phyloP scores from a whole-genome alignment of 169 alveolate species.

The Plasmodium ovale region DNA sequence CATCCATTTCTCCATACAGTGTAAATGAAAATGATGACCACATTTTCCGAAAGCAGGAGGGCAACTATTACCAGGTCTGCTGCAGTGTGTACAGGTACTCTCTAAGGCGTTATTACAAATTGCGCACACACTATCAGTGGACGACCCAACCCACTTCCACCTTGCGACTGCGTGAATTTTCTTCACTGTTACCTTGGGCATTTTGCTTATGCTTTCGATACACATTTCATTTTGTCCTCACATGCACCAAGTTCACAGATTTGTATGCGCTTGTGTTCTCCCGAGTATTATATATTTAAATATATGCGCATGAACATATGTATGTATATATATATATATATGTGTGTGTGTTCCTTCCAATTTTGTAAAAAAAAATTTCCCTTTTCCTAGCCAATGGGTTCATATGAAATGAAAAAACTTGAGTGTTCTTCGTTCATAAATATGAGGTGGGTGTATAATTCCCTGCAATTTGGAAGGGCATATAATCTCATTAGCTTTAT shows the following conservation, averaged over 20 bases:
- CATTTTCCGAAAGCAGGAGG: constrained; percentile 89
- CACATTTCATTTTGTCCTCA: not conserved
- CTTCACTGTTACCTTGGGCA: constrained; percentile 83
- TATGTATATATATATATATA: constrained; percentile 7
- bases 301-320: not conserved
- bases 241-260: too few relatives aligned
- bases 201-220: constrained; percentile 4
- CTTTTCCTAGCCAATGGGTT: too few relatives aligned
- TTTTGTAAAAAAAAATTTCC: too few relatives aligned
- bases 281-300: not conserved
- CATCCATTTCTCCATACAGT: constrained; percentile 88
- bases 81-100: constrained; percentile 86
- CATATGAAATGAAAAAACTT: too few relatives aligned
- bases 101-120: constrained; percentile 87
- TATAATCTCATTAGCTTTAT: too few relatives aligned
- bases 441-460: too few relatives aligned
- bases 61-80: constrained; percentile 86
- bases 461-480: too few relatives aligned
- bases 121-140: constrained; percentile 87
- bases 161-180: constrained; percentile 85
- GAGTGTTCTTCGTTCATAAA: too few relatives aligned
- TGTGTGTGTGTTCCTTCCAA: too few relatives aligned
- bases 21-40: constrained; percentile 88
- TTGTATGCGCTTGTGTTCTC: not conserved
- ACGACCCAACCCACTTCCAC: constrained; percentile 85